phyloP scores from a whole-genome alignment of 2,329 filamentous ascomycete genomes.

The Phyllosticta capitalensis region DNA sequence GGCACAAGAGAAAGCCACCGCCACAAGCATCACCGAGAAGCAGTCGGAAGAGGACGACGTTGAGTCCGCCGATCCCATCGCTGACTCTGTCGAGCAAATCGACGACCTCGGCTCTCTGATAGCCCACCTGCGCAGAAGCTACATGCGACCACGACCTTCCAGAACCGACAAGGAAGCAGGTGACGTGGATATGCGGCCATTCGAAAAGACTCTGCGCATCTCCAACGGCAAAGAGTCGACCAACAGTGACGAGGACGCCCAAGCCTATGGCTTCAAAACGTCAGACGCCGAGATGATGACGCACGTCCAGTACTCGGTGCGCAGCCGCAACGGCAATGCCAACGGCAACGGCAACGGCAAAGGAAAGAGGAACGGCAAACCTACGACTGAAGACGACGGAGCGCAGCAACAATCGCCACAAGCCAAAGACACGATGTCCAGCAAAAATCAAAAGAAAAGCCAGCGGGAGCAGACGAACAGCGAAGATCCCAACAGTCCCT shows the following conservation, averaged over 20 bases:
- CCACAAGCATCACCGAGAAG: background rate
- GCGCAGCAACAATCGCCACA: background rate
- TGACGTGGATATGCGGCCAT: background rate
- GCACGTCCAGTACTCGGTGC: background rate
- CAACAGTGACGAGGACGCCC: background rate
- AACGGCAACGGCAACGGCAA: background rate
- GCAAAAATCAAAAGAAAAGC: background rate
- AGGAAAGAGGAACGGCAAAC: background rate
- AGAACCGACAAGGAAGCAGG: background rate
- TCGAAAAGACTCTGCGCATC: background rate
- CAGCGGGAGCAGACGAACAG: background rate
- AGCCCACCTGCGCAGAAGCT: background rate
- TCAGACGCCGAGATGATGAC: background rate
- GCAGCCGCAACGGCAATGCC: background rate
- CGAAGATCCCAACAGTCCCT: background rate
- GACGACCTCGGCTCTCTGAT: background rate
- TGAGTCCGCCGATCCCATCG: background rate
- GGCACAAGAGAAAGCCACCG: background rate
- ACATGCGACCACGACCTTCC: background rate
- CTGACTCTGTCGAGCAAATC: background rate
- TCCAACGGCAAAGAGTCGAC: background rate
- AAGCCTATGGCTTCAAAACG: background rate
- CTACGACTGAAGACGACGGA: background rate
- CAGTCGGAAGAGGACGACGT: background rate
- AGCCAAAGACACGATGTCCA: background rate